A percentile compares a stretch with the other conserved stretches of the same genome.
Evolutionary conservation across 1,139 yeast genomes (phyloP).

Genomic region (Schwanniomyces etchellsii): DNA sequence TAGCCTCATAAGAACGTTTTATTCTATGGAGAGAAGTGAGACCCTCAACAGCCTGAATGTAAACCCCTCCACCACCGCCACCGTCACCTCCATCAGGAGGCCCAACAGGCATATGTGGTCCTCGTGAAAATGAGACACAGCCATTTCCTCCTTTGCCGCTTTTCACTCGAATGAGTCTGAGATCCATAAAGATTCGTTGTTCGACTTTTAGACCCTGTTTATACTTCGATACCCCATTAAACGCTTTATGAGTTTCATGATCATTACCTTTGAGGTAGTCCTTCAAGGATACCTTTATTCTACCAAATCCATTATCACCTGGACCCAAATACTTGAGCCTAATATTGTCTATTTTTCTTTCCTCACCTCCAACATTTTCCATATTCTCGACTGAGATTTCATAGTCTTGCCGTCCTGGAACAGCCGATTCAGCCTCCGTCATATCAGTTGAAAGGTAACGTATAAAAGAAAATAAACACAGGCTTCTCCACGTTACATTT

Average conservation of each 20-base stretch:
- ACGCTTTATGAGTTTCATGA: constrained; percentile 38
- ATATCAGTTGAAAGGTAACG: too few relatives aligned
- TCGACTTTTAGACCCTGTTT: constrained; percentile 32
- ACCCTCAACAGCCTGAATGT: constrained; percentile 72
- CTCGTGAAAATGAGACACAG: constrained; percentile 76
- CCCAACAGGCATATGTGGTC: constrained; percentile 77
- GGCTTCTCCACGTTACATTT: too few relatives aligned
- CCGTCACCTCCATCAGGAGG: constrained; percentile 99
- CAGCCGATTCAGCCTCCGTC: too few relatives aligned
- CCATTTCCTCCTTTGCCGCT: constrained; percentile 93
- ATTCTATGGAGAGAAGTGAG: constrained; percentile 66
- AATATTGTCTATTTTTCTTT: constrained; percentile 12
- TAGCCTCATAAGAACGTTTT: constrained; percentile 63
- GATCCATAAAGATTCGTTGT: constrained; percentile 46
- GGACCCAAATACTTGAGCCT: too few relatives aligned
- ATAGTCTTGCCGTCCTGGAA: too few relatives aligned
- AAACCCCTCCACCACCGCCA: constrained; percentile 86
- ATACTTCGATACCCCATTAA: constrained; percentile 21
- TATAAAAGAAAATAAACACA: too few relatives aligned
- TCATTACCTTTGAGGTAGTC: constrained; percentile 40
- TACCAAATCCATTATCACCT: constrained; percentile 18
- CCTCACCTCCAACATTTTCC: constrained; percentile 1
- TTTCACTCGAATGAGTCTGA: constrained; percentile 58
- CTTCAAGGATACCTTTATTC: constrained; percentile 21
- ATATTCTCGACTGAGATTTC: too few relatives aligned